These are phyloP conservation scores for Rubia yunnanensis DNA, from an alignment of 257 asterid species.

Conservation along the genomic window DNA sequence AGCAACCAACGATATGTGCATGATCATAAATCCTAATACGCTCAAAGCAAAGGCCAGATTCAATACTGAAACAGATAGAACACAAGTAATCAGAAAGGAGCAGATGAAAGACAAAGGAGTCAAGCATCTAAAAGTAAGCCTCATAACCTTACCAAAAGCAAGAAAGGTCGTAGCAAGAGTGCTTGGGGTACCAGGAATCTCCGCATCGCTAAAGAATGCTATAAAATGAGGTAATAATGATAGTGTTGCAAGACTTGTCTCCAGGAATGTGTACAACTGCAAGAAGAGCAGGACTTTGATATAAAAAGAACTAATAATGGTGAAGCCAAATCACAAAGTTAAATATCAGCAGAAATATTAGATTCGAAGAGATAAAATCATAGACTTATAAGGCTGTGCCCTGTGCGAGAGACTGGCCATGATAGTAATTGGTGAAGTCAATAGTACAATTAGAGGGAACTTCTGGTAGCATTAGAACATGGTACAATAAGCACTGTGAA, in stretches of 20 bases:
- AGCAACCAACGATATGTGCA: constrained; percentile 88
- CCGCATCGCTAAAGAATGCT: constrained; percentile 87
- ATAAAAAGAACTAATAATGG: background rate
- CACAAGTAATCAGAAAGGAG: constrained; percentile 6
- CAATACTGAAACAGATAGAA: constrained; percentile 46
- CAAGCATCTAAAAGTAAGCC: constrained; percentile 5
- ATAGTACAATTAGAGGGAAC: background rate
- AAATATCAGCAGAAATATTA: background rate
- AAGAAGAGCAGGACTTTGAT: constrained; percentile 17
- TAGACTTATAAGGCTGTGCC: background rate
- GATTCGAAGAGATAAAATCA: background rate
- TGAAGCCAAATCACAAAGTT: background rate
- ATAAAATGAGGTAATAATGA: constrained; percentile 75
- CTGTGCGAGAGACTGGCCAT: background rate
- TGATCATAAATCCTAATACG: constrained; percentile 87
- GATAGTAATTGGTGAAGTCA: background rate
- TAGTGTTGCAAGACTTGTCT: constrained; percentile 72
- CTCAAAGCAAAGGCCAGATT: constrained; percentile 95
- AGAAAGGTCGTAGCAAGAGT: constrained; percentile 94
- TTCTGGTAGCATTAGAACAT: background rate
- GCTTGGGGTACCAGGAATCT: constrained; percentile 92
- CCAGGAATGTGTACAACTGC: constrained; percentile 95
- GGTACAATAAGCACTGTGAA: background rate
- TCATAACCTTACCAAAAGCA: constrained; percentile 49
- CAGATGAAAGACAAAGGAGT: background rate